Conservation (phyloP, 768 basidiomycete genomes). For the Suillus occidentalis region DNA sequence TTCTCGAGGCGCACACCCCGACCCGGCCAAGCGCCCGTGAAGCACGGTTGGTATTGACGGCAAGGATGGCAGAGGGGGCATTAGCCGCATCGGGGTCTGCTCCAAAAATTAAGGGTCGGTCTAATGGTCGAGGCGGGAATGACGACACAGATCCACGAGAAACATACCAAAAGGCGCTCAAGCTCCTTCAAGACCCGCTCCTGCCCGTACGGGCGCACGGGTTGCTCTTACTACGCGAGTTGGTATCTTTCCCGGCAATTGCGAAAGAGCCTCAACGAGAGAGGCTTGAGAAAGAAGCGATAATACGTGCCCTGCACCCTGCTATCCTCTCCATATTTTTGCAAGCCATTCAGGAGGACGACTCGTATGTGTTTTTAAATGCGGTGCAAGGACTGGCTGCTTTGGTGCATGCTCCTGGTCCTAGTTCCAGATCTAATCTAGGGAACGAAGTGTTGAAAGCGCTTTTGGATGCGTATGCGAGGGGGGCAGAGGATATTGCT, state of each 20-base stretch:
- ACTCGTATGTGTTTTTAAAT: constrained; percentile 94
- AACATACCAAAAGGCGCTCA: constrained; percentile 84
- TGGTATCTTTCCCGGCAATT: constrained; percentile 48
- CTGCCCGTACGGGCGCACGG: constrained; percentile 95
- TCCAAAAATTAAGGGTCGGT: constrained; percentile 22
- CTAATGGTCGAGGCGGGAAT: constrained; percentile 35
- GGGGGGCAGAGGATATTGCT: constrained; percentile 51
- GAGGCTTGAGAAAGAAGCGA: constrained; percentile 9
- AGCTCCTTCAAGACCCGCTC: constrained; percentile 86
- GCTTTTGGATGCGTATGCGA: constrained; percentile 67
- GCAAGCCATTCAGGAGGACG: constrained; percentile 83
- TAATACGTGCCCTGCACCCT: constrained; percentile 68
- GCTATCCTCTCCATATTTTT: constrained; percentile 87
- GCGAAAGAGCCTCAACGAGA: constrained; percentile 1
- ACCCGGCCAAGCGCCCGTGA: constrained; percentile 68
- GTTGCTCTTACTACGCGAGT: constrained; percentile 74
- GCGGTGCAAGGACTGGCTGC: constrained; percentile 88
- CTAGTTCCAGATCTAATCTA: background rate
- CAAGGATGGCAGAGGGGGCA: constrained; percentile 52
- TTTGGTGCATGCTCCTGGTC: constrained; percentile 71
- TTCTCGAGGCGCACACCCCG: constrained; percentile 18
- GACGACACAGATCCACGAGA: constrained; percentile 42
- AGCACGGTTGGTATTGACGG: constrained; percentile 81
- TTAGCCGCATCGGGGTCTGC: constrained; percentile 43
- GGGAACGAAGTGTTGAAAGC: constrained; percentile 62